Evolutionary conservation across 257 asterid genomes (phyloP).

Genomic region (Gynochthodes officinalis): DNA sequence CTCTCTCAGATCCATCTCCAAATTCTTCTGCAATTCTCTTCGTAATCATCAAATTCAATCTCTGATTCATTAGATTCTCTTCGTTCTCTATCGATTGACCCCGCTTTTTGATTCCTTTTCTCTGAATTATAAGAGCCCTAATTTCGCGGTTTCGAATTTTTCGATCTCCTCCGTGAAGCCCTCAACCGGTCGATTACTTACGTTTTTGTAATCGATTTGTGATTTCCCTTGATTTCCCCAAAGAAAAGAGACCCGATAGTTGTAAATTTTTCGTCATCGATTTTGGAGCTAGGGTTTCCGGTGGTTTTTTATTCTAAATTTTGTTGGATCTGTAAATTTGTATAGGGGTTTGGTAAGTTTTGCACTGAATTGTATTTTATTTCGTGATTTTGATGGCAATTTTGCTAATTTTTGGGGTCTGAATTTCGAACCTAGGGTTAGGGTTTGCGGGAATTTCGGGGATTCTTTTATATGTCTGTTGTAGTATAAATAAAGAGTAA

Average conservation of each 20-base stretch:
- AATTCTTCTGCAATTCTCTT: conserved; percentile 19
- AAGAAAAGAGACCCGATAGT: conserved; percentile 13
- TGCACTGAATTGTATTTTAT: conserved; percentile 30
- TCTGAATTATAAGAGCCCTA: conserved; percentile 28
- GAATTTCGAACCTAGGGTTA: conserved; percentile 40
- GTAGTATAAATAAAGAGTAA: conserved; percentile 12
- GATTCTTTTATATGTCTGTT: not conserved
- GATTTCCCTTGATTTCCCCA: conserved; percentile 24
- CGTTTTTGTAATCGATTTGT: not conserved
- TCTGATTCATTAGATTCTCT: conserved; percentile 27
- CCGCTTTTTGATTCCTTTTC: conserved; percentile 11
- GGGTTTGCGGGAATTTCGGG: conserved; percentile 27
- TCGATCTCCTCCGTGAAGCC: conserved; percentile 39
- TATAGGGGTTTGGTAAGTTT: conserved; percentile 44
- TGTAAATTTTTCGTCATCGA: conserved; percentile 19
- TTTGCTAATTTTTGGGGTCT: not conserved
- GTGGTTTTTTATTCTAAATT: conserved; percentile 20
- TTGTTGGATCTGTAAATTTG: conserved; percentile 36
- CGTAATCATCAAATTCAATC: conserved; percentile 26
- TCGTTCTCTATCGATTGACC: conserved; percentile 33
- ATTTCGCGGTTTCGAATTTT: conserved; percentile 32
- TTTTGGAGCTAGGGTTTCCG: conserved; percentile 49
- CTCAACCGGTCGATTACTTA: conserved; percentile 10
- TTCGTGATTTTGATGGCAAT: not conserved
- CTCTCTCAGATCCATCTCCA: conserved; percentile 17